These are phyloP conservation scores for Tetradesmus obliquus DNA, from an alignment of 139 green algal genomes.

Conservation along the genomic window DNA sequence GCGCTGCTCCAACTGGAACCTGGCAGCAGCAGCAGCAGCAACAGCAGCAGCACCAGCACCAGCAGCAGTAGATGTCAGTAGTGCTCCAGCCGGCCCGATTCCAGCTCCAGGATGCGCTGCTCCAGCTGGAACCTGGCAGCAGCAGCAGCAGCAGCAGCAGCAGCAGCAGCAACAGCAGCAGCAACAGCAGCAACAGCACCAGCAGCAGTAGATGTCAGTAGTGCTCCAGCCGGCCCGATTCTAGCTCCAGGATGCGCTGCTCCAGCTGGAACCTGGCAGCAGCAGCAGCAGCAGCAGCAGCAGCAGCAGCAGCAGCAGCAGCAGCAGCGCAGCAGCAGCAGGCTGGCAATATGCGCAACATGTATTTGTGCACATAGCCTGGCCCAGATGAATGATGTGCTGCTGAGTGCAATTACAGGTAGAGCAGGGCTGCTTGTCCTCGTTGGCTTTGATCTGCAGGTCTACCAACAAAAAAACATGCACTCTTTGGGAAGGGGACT, in stretches of 20 bases:
- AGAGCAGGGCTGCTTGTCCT: constrained; percentile 53
- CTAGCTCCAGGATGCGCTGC: constrained; percentile 56
- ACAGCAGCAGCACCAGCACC: neutral
- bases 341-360: too few relatives aligned
- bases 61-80: neutral
- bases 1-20: constrained; percentile 55
- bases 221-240: constrained; percentile 46
- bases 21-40: neutral
- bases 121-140: constrained; percentile 47
- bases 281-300: neutral
- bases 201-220: too few relatives aligned
- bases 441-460: constrained; percentile 74
- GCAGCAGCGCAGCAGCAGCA: neutral
- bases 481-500: too few relatives aligned
- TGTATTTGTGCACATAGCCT: too few relatives aligned
- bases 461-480: constrained; percentile 56
- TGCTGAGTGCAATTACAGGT: too few relatives aligned
- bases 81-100: constrained; percentile 47
- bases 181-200: too few relatives aligned
- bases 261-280: constrained; percentile 49
- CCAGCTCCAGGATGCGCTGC: constrained; percentile 56
- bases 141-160: neutral
- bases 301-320: neutral
- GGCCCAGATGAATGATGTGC: too few relatives aligned
- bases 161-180: neutral